phyloP scores from a whole-genome alignment of 164 flowering plant genomes.

The Warburgia ugandensis region DNA sequence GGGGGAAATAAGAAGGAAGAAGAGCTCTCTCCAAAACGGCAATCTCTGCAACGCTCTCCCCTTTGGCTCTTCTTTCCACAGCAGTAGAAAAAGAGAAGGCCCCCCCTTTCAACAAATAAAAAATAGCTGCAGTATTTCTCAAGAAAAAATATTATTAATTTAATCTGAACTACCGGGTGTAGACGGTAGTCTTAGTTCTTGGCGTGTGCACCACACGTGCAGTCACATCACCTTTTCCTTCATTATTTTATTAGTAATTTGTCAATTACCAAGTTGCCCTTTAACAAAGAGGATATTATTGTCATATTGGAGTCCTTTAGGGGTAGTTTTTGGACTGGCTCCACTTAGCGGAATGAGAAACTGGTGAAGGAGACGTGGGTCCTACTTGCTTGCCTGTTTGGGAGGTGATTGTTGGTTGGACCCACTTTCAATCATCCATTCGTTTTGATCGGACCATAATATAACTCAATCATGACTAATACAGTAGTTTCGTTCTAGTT shows the following conservation, averaged over 20 bases:
- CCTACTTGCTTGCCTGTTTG: too few relatives aligned
- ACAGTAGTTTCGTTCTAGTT: too few relatives aligned
- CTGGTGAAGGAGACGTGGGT: too few relatives aligned
- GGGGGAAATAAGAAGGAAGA: slow-evolving; percentile 1
- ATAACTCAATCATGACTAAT: too few relatives aligned
- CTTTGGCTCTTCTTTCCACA: not conserved
- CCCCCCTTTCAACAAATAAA: not conserved
- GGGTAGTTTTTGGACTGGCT: too few relatives aligned
- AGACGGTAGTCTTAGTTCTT: slow-evolving; percentile 22
- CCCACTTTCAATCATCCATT: too few relatives aligned
- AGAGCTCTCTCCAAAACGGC: slow-evolving; percentile 5
- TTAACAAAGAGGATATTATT: too few relatives aligned
- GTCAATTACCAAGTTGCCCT: too few relatives aligned
- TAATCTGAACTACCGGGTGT: not conserved
- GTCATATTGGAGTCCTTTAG: too few relatives aligned
- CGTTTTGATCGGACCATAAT: too few relatives aligned
- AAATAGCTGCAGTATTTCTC: not conserved
- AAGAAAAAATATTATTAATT: not conserved
- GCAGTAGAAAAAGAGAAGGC: not conserved
- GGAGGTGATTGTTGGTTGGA: too few relatives aligned
- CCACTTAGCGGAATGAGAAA: too few relatives aligned
- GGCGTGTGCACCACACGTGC: slow-evolving; percentile 35
- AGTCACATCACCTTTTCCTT: slow-evolving; percentile 16
- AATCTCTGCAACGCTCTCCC: slow-evolving; percentile 7
- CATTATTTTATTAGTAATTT: not conserved